phyloP scores from a whole-genome alignment of 1,284 basidiomycete species.

The Leccinum colubrinum region DNA sequence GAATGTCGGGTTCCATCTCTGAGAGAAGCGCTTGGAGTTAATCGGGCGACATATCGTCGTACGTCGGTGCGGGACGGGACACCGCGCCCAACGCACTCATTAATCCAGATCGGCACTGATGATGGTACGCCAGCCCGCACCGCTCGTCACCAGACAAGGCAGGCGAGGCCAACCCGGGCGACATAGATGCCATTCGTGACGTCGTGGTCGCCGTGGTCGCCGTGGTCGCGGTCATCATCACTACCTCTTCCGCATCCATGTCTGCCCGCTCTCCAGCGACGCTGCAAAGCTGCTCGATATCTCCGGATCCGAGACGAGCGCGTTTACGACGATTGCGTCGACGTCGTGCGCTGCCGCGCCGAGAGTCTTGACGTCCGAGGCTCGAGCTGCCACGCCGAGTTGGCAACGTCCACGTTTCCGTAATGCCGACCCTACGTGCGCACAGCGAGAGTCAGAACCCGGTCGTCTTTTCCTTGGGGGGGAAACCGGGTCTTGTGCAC shows the following conservation, averaged over 20 bases:
- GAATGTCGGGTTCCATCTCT: constrained; percentile 80
- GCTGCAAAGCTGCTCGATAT: constrained; percentile 79
- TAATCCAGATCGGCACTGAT: constrained; percentile 33
- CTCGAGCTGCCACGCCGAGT: constrained; percentile 76
- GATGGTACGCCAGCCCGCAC: constrained; percentile 22
- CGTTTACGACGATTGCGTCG: constrained; percentile 66
- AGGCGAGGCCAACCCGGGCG: constrained; percentile 60
- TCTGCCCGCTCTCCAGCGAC: constrained; percentile 60
- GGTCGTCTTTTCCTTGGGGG: not conserved
- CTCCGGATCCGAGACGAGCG: constrained; percentile 73
- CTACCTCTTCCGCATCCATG: constrained; percentile 28
- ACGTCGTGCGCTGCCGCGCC: constrained; percentile 66
- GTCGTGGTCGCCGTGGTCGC: not conserved
- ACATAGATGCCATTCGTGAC: constrained; percentile 31
- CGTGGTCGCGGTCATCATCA: not conserved
- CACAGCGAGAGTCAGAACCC: not conserved
- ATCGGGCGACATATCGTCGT: constrained; percentile 59
- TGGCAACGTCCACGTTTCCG: constrained; percentile 57
- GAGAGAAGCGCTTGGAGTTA: constrained; percentile 67
- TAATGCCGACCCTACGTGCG: constrained; percentile 62
- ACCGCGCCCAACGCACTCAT: constrained; percentile 46
- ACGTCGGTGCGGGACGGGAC: constrained; percentile 53
- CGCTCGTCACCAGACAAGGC: constrained; percentile 53
- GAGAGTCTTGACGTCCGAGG: constrained; percentile 52
- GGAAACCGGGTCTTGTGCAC: constrained; percentile 5